phyloP scores from a whole-genome alignment of 2,329 filamentous ascomycete genomes.

The Colletotrichum chrysophilum region DNA sequence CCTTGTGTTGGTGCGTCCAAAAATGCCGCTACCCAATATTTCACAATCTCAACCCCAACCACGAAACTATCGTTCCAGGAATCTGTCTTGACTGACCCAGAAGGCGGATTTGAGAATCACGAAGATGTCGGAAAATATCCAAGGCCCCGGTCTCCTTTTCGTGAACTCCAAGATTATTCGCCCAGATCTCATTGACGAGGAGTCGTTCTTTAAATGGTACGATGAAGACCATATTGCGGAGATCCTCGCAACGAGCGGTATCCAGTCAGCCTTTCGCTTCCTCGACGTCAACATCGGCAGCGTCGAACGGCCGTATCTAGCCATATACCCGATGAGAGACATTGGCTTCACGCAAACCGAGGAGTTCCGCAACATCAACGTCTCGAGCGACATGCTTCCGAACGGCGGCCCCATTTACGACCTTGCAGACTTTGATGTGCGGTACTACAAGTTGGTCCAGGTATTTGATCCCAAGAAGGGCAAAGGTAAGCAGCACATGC shows the following conservation, averaged over 20 bases:
- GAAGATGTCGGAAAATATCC: background rate
- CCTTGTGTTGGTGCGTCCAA: background rate
- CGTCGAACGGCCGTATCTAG: background rate
- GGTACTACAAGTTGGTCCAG: background rate
- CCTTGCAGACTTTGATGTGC: background rate
- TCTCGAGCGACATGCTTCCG: conserved; percentile 33
- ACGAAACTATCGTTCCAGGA: accelerated
- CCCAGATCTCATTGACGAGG: background rate
- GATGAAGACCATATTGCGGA: background rate
- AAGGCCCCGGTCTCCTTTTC: background rate
- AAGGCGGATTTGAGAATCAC: background rate
- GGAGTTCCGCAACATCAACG: conserved; percentile 36
- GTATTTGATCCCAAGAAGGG: background rate
- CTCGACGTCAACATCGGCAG: background rate
- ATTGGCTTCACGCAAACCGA: conserved; percentile 35
- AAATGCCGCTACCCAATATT: background rate
- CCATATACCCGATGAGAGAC: conserved; percentile 28
- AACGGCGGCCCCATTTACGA: conserved; percentile 13
- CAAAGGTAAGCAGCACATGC: background rate
- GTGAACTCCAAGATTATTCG: background rate
- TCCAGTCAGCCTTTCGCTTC: background rate
- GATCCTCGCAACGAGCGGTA: background rate
- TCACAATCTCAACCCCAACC: accelerated
- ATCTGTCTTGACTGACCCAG: background rate
- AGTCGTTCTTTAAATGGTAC: background rate